Evolutionary conservation across 768 basidiomycete genomes (phyloP), one percentile per base, ranked within the genome.

Genomic region (Roridomyces roridus): DNA sequence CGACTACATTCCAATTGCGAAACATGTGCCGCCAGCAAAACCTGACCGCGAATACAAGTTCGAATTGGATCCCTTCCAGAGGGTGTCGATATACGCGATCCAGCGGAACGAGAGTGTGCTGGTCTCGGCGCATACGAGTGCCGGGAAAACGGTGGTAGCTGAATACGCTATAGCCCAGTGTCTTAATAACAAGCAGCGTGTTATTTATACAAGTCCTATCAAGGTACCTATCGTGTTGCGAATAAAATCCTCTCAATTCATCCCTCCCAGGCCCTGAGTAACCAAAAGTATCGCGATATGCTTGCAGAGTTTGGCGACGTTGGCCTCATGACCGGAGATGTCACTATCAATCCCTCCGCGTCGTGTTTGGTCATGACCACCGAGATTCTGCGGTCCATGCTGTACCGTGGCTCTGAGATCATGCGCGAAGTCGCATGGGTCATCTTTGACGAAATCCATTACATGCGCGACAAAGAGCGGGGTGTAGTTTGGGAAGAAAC

Each of bases 391-490:
- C 88, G 97, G 18, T 98, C 96, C 5, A 99, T 99, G 96, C 78
- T 99, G 24, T 99, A 99, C 69, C 89, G 97, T 50, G 97, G 97
- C 35, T 98, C 95, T 4, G 97, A 99, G 77, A 90, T 99, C 63
- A 96, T 98, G 91, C 92, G 97, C 53, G 97, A 99, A 78, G 96
- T 99, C n/a, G 95, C 96, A 1, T 99, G 97, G 97, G 96, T 98
- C 53, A 86, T 99, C 62, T 99, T 98, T 72, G 97, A 99, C 70
- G 97, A 99, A 76, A 97, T 99, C 59, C 97, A 99, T 70, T 99
- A 98, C 76, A 99, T 98, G 97, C 89, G 97, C 58, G 97, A 98
- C 79, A 94, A 94, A 67, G 97, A 99, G 70, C 92, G 97, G 64
- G 97, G 97, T 63, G 97, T 99, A 18, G 97, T 99, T 24, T 98